Percentiles rank a stretch among this genome's conserved stretches.
Evolutionary conservation across 1,139 yeast species (phyloP).

Genomic region (Diutina pseudorugosa): DNA sequence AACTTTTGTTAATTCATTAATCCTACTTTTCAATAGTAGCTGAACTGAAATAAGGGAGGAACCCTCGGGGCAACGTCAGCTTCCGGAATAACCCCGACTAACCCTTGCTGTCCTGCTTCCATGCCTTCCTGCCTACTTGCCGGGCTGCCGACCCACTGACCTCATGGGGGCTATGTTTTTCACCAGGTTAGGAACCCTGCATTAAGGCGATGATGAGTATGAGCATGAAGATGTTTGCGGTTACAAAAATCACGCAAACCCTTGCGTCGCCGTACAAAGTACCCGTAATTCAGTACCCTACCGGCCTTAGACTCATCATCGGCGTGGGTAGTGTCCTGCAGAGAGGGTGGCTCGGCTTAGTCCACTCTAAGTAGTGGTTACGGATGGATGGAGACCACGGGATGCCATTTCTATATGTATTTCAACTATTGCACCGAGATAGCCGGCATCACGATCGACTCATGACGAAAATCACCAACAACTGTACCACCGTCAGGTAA

Average conservation of each 20-base stretch:
- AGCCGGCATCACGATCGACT: background rate
- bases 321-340: background rate
- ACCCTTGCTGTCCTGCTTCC: too few relatives aligned
- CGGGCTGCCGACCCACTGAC: too few relatives aligned
- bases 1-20: background rate
- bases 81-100: too few relatives aligned
- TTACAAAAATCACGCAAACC: background rate
- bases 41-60: too few relatives aligned
- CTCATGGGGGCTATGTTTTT: background rate
- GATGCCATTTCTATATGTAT: background rate
- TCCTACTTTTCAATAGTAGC: too few relatives aligned
- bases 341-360: too few relatives aligned
- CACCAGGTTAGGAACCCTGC: background rate
- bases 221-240: background rate
- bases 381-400: background rate
- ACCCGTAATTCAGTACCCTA: background rate
- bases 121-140: too few relatives aligned
- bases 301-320: background rate
- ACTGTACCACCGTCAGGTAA: conserved; percentile 77
- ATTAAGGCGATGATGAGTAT: too few relatives aligned
- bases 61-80: too few relatives aligned
- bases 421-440: too few relatives aligned
- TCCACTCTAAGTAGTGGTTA: too few relatives aligned
- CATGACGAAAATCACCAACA: conserved; percentile 26
- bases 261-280: background rate